Percentiles rank a stretch among this genome's conserved stretches.
phyloP scores from a whole-genome alignment of 768 basidiomycete genomes.

The Tephrocybe sp. region DNA sequence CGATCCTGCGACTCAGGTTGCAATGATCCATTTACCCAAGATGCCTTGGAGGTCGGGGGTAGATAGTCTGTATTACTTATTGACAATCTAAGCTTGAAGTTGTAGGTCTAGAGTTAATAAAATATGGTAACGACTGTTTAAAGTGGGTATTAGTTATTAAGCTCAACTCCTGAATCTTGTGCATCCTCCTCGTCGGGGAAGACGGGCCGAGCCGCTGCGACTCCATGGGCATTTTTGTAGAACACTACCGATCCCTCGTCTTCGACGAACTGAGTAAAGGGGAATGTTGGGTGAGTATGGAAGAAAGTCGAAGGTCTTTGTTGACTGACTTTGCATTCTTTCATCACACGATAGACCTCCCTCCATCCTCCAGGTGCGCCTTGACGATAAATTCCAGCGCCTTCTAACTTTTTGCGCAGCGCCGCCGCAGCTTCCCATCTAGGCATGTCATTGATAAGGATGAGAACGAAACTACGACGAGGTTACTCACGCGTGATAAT shows the following conservation, averaged over 20 bases:
- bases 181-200: slow-evolving; percentile 43
- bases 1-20: too few relatives aligned
- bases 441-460: slow-evolving; percentile 30
- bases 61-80: too few relatives aligned
- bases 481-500: slow-evolving; percentile 61
- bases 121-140: too few relatives aligned
- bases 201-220: slow-evolving; percentile 57
- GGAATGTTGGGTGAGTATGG: not conserved
- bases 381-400: slow-evolving; percentile 52
- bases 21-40: too few relatives aligned
- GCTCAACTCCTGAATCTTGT: slow-evolving; percentile 63
- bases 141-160: slow-evolving; percentile 26
- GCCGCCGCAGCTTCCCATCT: slow-evolving; percentile 82
- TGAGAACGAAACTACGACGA: slow-evolving; percentile 9
- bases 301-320: not conserved
- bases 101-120: too few relatives aligned
- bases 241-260: slow-evolving; percentile 77
- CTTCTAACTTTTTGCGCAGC: slow-evolving; percentile 64
- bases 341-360: slow-evolving; percentile 63
- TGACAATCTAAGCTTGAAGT: too few relatives aligned
- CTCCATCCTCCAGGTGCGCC: slow-evolving; percentile 64
- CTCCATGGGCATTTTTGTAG: slow-evolving; percentile 72
- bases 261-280: slow-evolving; percentile 63
- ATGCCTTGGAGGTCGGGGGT: too few relatives aligned
- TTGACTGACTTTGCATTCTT: slow-evolving; percentile 55